Evolutionary conservation across 192 early-diverging fungal genomes (phyloP).

Genomic region (Rhizophagus clarus): DNA sequence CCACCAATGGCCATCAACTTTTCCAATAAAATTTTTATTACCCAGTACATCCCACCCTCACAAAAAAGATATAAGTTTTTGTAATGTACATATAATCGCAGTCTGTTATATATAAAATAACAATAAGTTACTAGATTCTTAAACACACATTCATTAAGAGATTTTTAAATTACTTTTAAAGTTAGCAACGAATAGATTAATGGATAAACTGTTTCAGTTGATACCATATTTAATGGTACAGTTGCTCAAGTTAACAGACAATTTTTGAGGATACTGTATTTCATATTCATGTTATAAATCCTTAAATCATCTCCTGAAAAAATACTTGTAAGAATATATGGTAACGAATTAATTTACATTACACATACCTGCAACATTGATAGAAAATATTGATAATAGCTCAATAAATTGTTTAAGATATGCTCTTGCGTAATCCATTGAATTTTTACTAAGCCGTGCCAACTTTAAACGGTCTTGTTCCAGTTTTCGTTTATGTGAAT

Average conservation of each 20-base stretch:
- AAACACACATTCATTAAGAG: background rate
- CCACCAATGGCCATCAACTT: no score
- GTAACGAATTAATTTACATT: background rate
- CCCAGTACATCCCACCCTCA: no score
- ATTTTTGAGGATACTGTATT: conserved; percentile 16
- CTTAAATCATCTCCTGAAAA: conserved; percentile 19
- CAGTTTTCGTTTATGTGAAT: conserved; percentile 8
- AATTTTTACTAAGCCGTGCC: background rate
- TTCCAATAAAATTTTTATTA: no score
- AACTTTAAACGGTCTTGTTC: conserved; percentile 18
- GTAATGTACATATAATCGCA: conserved; percentile 7
- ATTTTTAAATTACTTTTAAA: background rate
- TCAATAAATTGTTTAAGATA: conserved; percentile 7
- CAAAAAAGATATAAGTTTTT: background rate
- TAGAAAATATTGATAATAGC: conserved; percentile 11
- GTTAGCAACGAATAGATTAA: background rate
- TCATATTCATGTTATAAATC: no score
- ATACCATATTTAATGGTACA: conserved; percentile 17
- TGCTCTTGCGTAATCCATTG: background rate
- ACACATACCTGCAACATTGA: conserved; percentile 19
- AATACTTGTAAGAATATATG: background rate
- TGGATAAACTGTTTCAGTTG: background rate
- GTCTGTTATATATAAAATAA: background rate
- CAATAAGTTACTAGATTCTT: background rate
- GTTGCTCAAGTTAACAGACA: conserved; percentile 16